Base-by-base conservation (phyloP, 805 yeast species). In the Cyberlindnera misumaiensis region DNA sequence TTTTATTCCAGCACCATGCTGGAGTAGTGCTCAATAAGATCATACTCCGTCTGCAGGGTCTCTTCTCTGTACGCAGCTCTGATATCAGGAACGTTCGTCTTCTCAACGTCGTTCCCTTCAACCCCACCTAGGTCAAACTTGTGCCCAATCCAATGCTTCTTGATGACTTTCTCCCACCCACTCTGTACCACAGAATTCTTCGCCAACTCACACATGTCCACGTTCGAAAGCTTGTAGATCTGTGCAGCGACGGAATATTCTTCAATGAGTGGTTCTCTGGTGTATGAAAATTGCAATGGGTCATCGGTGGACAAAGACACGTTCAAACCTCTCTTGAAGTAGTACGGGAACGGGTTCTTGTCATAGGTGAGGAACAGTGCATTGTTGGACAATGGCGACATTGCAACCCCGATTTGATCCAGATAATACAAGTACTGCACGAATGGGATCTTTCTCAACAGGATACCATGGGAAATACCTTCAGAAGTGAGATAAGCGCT, bases 231-330 rank as follows among this genome's bases (percentile, higher is more conserved):
- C 58, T 93, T 88, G 70, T 89, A 93, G 49, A 93, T 93, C 62
- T 93, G 97, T 0, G 97, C 97, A 6, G 98, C 98, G 24, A 93
- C 97, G 2, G 96, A 86, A 59, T 89, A 93, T 62, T 93, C 98
- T 61, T 93, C 98, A 50, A 93, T 93, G 54, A 93, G 71, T 12
- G 99, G 97, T 57, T 93, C 99, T 55, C 94, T 79, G 25, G 99
- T 93, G 64, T 88, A 93, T 0, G 97, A 84, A 58, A 93, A 93
- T 64, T 94, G 99, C 36, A 93, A 70, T 6, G 99, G 99, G 66
- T 93, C 99, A 63, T 93, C 99, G 0, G 97, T 88, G 0, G 97
- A 89, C 39, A 93, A 67, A 0, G 97, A 87, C 29, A 93, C 96
- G 54, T 90, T 90, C 58, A 93, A 68, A 2, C 99, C 99, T 56